phyloP scores from a whole-genome alignment of 164 flowering plant species.

The Magnolia changhungtana region DNA sequence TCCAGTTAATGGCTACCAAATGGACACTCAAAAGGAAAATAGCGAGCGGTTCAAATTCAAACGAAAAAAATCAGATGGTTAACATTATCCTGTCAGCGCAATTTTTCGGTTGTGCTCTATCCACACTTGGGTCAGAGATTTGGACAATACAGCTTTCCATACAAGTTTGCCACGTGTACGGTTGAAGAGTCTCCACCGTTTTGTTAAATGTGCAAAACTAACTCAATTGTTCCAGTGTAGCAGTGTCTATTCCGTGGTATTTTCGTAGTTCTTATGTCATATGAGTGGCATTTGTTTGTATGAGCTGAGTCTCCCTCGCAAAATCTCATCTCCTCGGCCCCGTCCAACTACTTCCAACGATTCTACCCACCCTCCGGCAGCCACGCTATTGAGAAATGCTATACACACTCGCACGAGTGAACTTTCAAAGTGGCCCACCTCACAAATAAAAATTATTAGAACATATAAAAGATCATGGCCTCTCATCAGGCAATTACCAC shows the following conservation, averaged over 20 bases:
- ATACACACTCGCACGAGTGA: background rate
- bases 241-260: background rate
- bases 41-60: no score
- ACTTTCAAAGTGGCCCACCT: background rate
- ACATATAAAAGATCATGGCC: background rate
- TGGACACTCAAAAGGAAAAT: no score
- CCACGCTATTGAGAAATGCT: background rate
- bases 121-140: no score
- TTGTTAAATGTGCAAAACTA: background rate
- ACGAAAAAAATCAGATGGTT: no score
- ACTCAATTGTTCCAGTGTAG: background rate
- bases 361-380: constrained; percentile 20
- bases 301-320: constrained; percentile 10
- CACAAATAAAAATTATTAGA: no score
- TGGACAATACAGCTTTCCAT: no score
- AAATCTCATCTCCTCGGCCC: background rate
- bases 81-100: no score
- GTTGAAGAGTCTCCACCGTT: background rate
- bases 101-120: no score
- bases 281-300: background rate
- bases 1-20: no score
- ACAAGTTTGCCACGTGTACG: background rate
- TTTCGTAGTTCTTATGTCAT: background rate
- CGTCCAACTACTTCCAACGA: constrained; percentile 26
- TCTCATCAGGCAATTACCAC: background rate